Base-by-base conservation (phyloP, 2,329 filamentous ascomycete species). In the Scortechinia acanthostroma region DNA sequence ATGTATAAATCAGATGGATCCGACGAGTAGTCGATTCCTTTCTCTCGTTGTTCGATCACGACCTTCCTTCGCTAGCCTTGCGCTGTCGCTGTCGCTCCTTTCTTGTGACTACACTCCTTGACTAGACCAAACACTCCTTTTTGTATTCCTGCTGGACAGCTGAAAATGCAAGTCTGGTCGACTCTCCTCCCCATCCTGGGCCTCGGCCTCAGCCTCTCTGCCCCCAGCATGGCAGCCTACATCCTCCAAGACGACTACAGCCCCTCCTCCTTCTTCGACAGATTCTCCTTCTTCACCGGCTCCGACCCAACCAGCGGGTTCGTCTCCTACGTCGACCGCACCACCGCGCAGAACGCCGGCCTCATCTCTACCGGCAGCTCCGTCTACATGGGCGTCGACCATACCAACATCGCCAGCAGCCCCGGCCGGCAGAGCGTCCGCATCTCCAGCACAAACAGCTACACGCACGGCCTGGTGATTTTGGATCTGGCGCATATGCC, bases 401-500 rank as follows among this genome's bases (percentile, higher is more conserved):
- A 58, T 42, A 59, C 53, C 25, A 66, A 65, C 43, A 57, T 46
- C 2, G 70, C 68, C 49, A 52, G 49, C 4, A 51, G 51, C 2
- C 49, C 58, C 2, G 74, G 73, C n/a, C 61, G 74, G 16, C 68
- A 71, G 6, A 87, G 81, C 50, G 74, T 90, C 30, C 76, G 86
- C 15, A 61, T 90, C 13, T 76, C 79, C 37, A 86, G 81, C 61
- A 82, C 77, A 45, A 69, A 76, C 43, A 61, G 68, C 3, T 90
- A 80, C 58, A 76, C 71, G 22, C 71, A 81, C 51, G 85, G 83
- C 1, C 72, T 89, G 6, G 79, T 89, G 52, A 80, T 90, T 43
- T 70, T 84, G 19, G 86, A 90, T 57, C 74, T 89, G 44, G 69
- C 70, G 16, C 85, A 90, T 52, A 89, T 90, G 83, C 84, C 86